Percentiles rank a stretch among this genome's conserved stretches.
Evolutionary conservation across 73 alveolate species (phyloP).

Genomic region (Tetrahymena borealis): DNA sequence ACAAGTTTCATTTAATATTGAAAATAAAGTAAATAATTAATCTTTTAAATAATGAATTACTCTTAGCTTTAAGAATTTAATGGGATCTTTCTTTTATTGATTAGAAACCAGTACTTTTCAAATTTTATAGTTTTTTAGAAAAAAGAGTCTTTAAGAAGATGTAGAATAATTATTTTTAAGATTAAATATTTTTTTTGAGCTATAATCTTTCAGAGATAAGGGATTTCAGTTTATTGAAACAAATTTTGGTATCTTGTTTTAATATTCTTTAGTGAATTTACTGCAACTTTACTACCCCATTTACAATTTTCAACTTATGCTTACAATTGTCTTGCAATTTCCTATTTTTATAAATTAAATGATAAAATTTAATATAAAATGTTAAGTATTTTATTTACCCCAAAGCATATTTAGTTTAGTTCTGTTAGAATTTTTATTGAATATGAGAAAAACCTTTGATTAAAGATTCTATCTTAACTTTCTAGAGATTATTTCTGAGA

Average conservation of each 20-base stretch:
- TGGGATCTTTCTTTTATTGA: neutral
- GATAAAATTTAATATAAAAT: neutral
- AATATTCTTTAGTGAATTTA: neutral
- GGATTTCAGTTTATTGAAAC: neutral
- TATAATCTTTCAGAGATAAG: neutral
- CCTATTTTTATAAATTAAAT: neutral
- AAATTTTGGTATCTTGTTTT: neutral
- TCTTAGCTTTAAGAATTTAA: neutral
- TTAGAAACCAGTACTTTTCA: neutral
- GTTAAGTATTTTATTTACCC: neutral
- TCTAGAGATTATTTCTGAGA: neutral
- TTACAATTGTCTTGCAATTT: neutral
- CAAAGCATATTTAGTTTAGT: neutral
- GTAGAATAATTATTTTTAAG: neutral
- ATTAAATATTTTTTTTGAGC: neutral
- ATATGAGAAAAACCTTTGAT: neutral
- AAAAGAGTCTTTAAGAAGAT: neutral
- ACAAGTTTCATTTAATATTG: no score
- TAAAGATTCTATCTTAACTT: neutral
- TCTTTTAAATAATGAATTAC: neutral
- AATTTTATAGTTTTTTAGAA: neutral
- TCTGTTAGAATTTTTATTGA: neutral
- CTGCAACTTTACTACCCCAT: neutral
- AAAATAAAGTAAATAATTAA: neutral
- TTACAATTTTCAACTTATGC: neutral